Percentiles rank a stretch among this genome's conserved stretches.
Evolutionary conservation across 192 early-diverging fungal species (phyloP).

Genomic region (Kappamyces sp.): DNA sequence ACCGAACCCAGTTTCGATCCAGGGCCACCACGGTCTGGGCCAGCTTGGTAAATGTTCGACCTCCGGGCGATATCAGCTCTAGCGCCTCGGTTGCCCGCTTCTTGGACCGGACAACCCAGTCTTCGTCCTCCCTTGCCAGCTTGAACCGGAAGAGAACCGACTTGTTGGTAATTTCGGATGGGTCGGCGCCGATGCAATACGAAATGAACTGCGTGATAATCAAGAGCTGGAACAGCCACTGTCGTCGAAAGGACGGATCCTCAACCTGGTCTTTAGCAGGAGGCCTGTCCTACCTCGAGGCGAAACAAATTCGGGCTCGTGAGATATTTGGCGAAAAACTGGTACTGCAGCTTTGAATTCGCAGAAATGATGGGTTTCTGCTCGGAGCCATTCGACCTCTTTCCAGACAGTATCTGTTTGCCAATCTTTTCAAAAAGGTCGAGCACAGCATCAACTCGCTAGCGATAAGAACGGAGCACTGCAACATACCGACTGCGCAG

Average conservation of each 20-base stretch:
- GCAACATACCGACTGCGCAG: constrained; percentile 17
- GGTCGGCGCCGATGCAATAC: constrained; percentile 29
- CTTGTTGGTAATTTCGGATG: constrained; percentile 43
- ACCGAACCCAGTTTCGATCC: constrained; percentile 67
- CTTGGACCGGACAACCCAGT: constrained; percentile 48
- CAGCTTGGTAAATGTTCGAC: constrained; percentile 57
- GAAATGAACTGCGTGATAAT: constrained; percentile 66
- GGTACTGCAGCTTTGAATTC: constrained; percentile 24
- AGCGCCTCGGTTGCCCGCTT: constrained; percentile 43
- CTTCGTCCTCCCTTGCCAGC: constrained; percentile 26
- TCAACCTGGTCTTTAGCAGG: constrained; percentile 47
- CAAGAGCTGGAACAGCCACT: constrained; percentile 70
- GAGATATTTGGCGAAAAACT: constrained; percentile 73
- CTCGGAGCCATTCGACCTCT: constrained; percentile 29
- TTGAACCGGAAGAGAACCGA: constrained; percentile 28
- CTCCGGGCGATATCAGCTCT: constrained; percentile 49
- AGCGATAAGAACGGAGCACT: constrained; percentile 11
- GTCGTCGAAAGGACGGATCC: constrained; percentile 74
- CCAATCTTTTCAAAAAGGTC: constrained; percentile 14
- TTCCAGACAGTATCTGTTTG: constrained; percentile 31
- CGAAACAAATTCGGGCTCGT: constrained; percentile 65
- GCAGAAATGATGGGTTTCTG: constrained; percentile 16
- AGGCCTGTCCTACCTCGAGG: constrained; percentile 52
- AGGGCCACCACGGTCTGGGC: constrained; percentile 61
- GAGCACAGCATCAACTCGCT: constrained; percentile 5